These are phyloP conservation scores for Phytophthora kernoviae DNA, from an alignment of 352 stramenopile species.

Conservation along the genomic window DNA sequence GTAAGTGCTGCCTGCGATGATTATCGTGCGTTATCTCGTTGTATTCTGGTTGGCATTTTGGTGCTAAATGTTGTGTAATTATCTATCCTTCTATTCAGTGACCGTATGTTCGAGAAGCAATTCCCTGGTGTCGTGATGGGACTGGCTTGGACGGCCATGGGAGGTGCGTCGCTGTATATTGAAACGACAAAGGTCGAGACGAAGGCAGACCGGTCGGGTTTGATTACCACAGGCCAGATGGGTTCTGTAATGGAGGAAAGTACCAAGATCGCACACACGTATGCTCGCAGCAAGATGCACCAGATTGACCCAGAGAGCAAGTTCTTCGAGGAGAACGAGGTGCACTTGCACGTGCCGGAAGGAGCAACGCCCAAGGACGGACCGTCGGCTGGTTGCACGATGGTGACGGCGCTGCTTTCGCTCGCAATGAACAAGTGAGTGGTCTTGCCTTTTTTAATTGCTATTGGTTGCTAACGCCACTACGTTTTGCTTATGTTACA, in stretches of 20 bases:
- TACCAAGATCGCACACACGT: constrained; percentile 97
- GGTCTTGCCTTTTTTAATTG: background rate
- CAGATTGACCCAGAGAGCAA: constrained; percentile 77
- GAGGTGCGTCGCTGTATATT: constrained; percentile 98
- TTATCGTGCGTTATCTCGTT: background rate
- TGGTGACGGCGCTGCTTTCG: constrained; percentile 97
- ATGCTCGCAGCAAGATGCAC: constrained; percentile 85
- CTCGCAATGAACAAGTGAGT: constrained; percentile 93
- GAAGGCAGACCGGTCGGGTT: constrained; percentile 63
- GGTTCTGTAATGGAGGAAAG: constrained; percentile 99
- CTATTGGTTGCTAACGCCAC: constrained; percentile 9
- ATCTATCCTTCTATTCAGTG: constrained; percentile 42
- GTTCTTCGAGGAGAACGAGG: constrained; percentile 95
- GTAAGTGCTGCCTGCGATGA: constrained; percentile 45
- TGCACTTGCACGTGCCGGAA: constrained; percentile 99
- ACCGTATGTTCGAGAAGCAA: constrained; percentile 97
- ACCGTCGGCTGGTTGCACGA: constrained; percentile 97
- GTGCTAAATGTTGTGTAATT: constrained; percentile 2
- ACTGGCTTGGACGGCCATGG: constrained; percentile 98
- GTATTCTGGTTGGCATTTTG: background rate
- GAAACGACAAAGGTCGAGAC: constrained; percentile 88
- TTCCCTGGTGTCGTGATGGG: constrained; percentile 98
- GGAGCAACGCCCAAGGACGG: constrained; percentile 99
- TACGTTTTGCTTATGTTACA: constrained; percentile 23
- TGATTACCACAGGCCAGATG: constrained; percentile 95